These are phyloP conservation scores for Rickenella mellea DNA, from an alignment of 768 basidiomycete genomes.

Conservation along the genomic window DNA sequence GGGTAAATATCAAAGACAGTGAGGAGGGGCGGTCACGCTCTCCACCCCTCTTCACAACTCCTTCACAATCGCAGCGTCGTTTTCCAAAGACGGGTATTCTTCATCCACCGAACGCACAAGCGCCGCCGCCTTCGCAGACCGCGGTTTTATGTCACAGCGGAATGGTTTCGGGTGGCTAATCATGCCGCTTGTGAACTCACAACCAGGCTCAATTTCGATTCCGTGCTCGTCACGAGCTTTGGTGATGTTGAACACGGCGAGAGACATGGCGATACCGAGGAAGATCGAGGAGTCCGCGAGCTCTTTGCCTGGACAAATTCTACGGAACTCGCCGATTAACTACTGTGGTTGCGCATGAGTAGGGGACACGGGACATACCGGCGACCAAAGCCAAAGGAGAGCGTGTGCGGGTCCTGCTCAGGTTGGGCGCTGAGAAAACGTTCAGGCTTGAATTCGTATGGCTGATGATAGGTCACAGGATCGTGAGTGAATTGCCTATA, in stretches of 20 bases:
- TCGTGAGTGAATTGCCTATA: slow-evolving; percentile 25
- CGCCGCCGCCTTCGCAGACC: slow-evolving; percentile 16
- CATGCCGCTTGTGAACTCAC: slow-evolving; percentile 31
- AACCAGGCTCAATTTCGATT: slow-evolving; percentile 34
- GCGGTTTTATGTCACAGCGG: slow-evolving; percentile 34
- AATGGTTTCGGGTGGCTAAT: slow-evolving; percentile 49
- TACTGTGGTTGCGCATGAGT: background rate
- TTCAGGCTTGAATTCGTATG: slow-evolving; percentile 26
- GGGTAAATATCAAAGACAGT: no score
- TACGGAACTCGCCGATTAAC: background rate
- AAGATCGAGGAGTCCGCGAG: slow-evolving; percentile 30
- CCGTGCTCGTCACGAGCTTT: slow-evolving; percentile 43
- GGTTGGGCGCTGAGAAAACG: slow-evolving; percentile 18
- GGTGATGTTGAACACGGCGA: slow-evolving; percentile 25
- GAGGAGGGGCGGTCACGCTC: no score
- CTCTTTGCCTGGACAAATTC: slow-evolving; percentile 32
- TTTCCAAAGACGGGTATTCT: background rate
- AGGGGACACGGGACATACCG: slow-evolving; percentile 1
- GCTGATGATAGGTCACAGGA: slow-evolving; percentile 22
- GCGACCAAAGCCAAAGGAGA: slow-evolving; percentile 8
- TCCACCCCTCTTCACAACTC: no score
- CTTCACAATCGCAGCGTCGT: background rate
- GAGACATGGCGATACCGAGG: slow-evolving; percentile 24
- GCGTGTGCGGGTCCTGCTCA: slow-evolving; percentile 13
- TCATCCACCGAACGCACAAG: slow-evolving; percentile 9